phyloP scores from a whole-genome alignment of 2,329 filamentous ascomycete species.

The Helotiales sp. region DNA sequence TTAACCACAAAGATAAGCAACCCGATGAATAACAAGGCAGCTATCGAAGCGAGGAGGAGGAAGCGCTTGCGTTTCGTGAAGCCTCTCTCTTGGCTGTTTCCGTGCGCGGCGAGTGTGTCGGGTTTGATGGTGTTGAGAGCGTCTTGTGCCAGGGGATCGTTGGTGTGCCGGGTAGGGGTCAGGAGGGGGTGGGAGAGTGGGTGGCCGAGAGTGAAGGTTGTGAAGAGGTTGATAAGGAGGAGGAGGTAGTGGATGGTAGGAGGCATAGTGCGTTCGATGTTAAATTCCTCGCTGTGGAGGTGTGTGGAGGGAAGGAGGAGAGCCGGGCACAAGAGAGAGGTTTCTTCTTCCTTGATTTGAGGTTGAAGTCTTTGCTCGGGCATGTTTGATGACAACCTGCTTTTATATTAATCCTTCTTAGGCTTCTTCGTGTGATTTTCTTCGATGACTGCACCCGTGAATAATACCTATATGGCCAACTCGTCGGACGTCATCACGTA shows the following conservation, averaged over 20 bases:
- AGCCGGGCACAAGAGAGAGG: too few relatives aligned
- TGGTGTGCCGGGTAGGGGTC: not conserved
- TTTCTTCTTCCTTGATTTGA: too few relatives aligned
- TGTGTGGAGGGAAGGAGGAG: too few relatives aligned
- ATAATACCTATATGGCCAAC: too few relatives aligned
- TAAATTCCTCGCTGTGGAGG: too few relatives aligned
- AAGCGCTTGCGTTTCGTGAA: not conserved
- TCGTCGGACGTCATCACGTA: too few relatives aligned
- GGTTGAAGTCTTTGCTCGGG: too few relatives aligned
- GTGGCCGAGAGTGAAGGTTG: not conserved
- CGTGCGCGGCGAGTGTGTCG: not conserved
- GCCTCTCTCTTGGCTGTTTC: not conserved
- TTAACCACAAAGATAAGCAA: not conserved
- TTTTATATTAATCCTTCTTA: too few relatives aligned
- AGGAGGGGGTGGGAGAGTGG: not conserved
- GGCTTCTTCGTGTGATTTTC: too few relatives aligned
- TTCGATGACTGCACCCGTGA: too few relatives aligned
- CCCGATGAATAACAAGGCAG: not conserved
- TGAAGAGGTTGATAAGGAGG: not conserved
- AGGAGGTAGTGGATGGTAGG: not conserved
- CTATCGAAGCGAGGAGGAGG: not conserved
- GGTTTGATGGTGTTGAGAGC: not conserved
- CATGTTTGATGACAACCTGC: too few relatives aligned
- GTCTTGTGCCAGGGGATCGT: not conserved
- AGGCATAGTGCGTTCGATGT: not conserved